Conservation (phyloP, 805 yeast species). For the Monosporozyma solicola region DNA sequence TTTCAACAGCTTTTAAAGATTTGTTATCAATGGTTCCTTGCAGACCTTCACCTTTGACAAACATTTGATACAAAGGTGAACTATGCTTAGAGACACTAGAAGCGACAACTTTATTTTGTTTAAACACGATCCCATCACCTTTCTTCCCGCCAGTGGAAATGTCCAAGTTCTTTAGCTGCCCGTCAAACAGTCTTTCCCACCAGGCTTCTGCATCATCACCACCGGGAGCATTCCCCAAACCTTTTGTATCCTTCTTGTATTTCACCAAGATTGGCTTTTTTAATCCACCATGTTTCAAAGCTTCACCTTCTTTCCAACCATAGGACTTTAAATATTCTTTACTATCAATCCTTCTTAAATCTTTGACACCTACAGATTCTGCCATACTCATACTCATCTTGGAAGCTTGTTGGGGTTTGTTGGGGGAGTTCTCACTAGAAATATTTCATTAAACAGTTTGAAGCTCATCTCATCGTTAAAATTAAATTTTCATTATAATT, state of each 20-base stretch:
- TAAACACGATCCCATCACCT: slow-evolving; percentile 40
- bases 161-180: slow-evolving; percentile 73
- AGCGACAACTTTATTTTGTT: slow-evolving; percentile 42
- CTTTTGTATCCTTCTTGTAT: slow-evolving; percentile 85
- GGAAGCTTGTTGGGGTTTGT: background rate
- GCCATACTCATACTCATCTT: background rate
- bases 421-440: background rate
- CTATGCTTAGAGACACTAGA: slow-evolving; percentile 40
- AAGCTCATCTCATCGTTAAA: background rate
- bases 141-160: slow-evolving; percentile 31
- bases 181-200: slow-evolving; percentile 97
- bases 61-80: slow-evolving; percentile 76
- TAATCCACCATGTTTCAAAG: slow-evolving; percentile 68
- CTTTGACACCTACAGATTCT: background rate
- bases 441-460: background rate
- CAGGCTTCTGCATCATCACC: slow-evolving; percentile 74
- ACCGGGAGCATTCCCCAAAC: slow-evolving; percentile 67
- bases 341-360: slow-evolving; percentile 52
- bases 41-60: slow-evolving; percentile 79
- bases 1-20: slow-evolving; percentile 4
- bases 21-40: slow-evolving; percentile 57
- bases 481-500: background rate
- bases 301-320: slow-evolving; percentile 93
- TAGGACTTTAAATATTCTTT: slow-evolving; percentile 59
- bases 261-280: slow-evolving; percentile 80